These are phyloP conservation scores for Melocanna baccifera DNA, from an alignment of 176 grass and related monocot species.

Conservation along the genomic window DNA sequence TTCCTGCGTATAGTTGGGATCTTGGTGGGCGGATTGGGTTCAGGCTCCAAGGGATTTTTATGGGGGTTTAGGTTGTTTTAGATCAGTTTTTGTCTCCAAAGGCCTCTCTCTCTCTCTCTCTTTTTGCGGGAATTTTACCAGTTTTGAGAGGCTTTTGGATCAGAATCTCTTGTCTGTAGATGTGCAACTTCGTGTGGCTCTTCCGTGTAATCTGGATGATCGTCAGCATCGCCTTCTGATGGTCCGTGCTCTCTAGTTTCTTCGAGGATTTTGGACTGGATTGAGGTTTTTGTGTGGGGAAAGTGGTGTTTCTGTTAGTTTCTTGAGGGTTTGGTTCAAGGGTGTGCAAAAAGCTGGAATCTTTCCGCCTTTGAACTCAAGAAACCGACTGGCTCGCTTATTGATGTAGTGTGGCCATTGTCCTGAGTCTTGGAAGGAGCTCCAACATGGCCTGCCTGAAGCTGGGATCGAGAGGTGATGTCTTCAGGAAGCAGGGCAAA, in stretches of 20 bases:
- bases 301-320: background rate
- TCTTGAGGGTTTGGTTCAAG: background rate
- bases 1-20: background rate
- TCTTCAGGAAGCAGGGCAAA: slow-evolving; percentile 65
- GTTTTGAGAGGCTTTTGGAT: background rate
- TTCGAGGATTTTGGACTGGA: background rate
- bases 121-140: background rate
- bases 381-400: background rate
- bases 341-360: slow-evolving; percentile 11
- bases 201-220: slow-evolving; percentile 50
- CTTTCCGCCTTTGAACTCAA: slow-evolving; percentile 25
- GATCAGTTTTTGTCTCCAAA: background rate
- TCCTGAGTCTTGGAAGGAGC: slow-evolving; percentile 9
- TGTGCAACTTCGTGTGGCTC: slow-evolving; percentile 62
- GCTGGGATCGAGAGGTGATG: slow-evolving; percentile 68
- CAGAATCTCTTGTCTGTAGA: background rate
- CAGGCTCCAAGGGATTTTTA: background rate
- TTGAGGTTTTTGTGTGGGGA: background rate
- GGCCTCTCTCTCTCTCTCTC: no score
- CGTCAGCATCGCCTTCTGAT: slow-evolving; percentile 42
- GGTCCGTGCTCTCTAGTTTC: background rate
- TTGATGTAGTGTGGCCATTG: slow-evolving; percentile 17
- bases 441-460: slow-evolving; percentile 59
- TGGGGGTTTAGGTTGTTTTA: background rate
- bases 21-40: background rate